Evolutionary conservation across 495 filamentous ascomycete genomes (phyloP), one percentile per base, ranked within the genome.

Genomic region (Penicillium silybi): DNA sequence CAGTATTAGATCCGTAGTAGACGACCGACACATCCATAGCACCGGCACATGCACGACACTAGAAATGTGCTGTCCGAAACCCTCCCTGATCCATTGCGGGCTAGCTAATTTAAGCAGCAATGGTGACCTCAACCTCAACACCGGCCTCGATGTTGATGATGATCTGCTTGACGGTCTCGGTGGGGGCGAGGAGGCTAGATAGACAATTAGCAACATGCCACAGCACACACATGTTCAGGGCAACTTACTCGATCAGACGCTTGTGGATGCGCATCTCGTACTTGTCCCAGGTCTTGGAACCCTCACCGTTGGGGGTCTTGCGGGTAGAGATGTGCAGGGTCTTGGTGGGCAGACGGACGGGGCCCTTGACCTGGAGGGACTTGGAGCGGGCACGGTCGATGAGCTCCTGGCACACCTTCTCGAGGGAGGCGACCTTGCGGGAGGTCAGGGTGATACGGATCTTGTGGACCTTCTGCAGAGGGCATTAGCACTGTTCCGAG

Each of bases 111-210:
- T 90, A 98, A 73, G 93, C 92, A 72, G 93, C 93, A 79, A 98
- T 98, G 66, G 93, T 98, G 62, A 98, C 93, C 84, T 98, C 93
- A 65, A 98, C 93, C 85, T 98, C 93, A 71, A 98, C 93, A 82
- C 93, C 93, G 56, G 93, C 93, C 85, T 98, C 93, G 75, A 98
- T 97, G 82, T 98, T 98, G 81, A 97, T 91, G 74, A 98, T 98
- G 83, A 98, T 97, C 84, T 96, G 91, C 86, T 98, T 98, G 74
- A 98, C 93, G 54, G 96, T 90, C 83, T 98, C 93, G 63, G 93
- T 98, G 48, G 93, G 93, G 54, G 93, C 93, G 73, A 92, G 93
- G 51, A 97, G 80, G 79, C 90, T 92, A 61, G 39, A 54, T 53
- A 59, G 23, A 61, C 34, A 42, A 1, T 32, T 32, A 20, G 15